Conservation (phyloP, 1,284 basidiomycete genomes). For the Cryptococcus maquisensis region DNA sequence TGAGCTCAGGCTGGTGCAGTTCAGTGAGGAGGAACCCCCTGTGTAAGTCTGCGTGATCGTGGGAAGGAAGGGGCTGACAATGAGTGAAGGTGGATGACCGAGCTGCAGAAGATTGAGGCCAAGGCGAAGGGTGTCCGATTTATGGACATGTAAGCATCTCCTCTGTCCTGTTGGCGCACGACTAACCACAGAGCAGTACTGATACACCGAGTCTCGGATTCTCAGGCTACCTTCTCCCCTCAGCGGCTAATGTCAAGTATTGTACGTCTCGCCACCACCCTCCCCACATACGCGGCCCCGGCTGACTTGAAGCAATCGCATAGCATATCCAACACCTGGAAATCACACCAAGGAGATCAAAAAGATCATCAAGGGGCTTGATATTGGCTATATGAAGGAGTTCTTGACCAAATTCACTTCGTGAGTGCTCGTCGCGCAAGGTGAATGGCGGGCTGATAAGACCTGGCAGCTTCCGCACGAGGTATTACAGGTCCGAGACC, state of each 20-base stretch:
- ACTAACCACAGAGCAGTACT: conserved; percentile 56
- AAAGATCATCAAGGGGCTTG: conserved; percentile 32
- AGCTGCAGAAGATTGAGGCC: conserved; percentile 76
- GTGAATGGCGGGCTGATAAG: conserved; percentile 12
- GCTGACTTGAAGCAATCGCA: neutral
- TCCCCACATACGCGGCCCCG: neutral
- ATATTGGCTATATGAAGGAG: conserved; percentile 50
- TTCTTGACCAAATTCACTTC: conserved; percentile 68
- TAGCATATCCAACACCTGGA: conserved; percentile 41
- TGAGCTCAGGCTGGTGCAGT: conserved; percentile 67
- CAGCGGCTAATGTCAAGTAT: conserved; percentile 35
- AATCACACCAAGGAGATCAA: conserved; percentile 39
- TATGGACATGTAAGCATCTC: conserved; percentile 68
- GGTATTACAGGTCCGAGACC: conserved; percentile 58
- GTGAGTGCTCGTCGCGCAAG: conserved; percentile 53
- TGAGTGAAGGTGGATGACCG: conserved; percentile 64
- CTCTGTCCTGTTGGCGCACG: neutral
- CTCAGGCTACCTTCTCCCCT: conserved; percentile 38
- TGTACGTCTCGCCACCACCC: conserved; percentile 22
- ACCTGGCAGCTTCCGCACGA: conserved; percentile 39
- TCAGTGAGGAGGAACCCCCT: conserved; percentile 61
- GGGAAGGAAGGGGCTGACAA: neutral
- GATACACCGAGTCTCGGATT: conserved; percentile 59
- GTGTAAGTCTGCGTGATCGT: conserved; percentile 24
- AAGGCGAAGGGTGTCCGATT: conserved; percentile 63